A percentile compares a stretch with the other conserved stretches of the same genome.
These are phyloP conservation scores for Zizania latifolia DNA, from an alignment of 176 grass and related monocot genomes.

Conservation along the genomic window DNA sequence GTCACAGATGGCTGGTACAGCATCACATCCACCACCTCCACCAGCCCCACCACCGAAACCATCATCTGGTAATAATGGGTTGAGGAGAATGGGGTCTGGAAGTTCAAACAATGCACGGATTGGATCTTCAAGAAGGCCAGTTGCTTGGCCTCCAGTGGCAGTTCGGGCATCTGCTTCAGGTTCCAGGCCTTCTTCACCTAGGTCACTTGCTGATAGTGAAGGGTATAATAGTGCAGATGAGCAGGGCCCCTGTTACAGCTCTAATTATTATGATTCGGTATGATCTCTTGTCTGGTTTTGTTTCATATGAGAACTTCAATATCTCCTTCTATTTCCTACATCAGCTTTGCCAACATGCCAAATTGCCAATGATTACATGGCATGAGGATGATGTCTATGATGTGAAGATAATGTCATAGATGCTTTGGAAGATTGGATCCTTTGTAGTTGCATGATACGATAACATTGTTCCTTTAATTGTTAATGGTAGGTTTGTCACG, in stretches of 20 bases:
- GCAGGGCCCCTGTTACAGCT: conserved; percentile 67
- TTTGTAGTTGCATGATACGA: background rate
- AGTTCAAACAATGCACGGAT: conserved; percentile 49
- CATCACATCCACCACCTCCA: conserved; percentile 66
- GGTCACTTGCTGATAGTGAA: conserved; percentile 71
- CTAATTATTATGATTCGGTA: conserved; percentile 73
- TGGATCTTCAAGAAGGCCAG: conserved; percentile 77
- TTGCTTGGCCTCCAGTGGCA: conserved; percentile 52
- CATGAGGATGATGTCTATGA: background rate
- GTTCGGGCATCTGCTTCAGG: conserved; percentile 62
- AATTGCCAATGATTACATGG: background rate
- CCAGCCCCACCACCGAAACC: conserved; percentile 79
- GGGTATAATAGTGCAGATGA: conserved; percentile 99
- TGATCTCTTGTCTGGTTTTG: conserved; percentile 35
- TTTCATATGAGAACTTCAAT: conserved; percentile 14
- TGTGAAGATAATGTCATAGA: background rate
- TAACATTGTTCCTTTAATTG: background rate
- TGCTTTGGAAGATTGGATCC: background rate
- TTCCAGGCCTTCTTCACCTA: conserved; percentile 90
- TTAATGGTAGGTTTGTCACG: background rate
- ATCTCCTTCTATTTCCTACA: background rate
- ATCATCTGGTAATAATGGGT: conserved; percentile 34
- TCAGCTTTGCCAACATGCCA: conserved; percentile 6
- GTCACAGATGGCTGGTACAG: conserved; percentile 35
- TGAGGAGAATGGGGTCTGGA: conserved; percentile 65